phyloP scores from a whole-genome alignment of 768 basidiomycete genomes.

The Lentinula aciculospora region DNA sequence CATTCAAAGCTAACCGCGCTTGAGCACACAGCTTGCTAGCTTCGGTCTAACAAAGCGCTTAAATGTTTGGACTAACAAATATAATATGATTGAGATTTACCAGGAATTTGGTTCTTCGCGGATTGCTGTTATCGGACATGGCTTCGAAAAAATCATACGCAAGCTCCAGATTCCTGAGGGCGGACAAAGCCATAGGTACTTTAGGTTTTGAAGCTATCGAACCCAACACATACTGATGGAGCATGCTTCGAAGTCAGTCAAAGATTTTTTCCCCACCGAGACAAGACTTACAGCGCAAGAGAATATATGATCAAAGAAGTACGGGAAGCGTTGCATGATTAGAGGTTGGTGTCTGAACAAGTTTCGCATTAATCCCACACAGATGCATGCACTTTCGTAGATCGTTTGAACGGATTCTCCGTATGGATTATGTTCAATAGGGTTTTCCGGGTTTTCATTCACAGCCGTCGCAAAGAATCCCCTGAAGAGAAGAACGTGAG shows the following conservation, averaged over 20 bases:
- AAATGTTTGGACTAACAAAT: not conserved
- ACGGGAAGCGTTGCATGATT: slow-evolving; percentile 66
- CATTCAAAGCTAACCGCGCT: not conserved
- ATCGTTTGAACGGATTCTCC: slow-evolving; percentile 63
- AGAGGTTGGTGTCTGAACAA: slow-evolving; percentile 59
- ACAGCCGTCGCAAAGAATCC: slow-evolving; percentile 69
- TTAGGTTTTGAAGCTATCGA: slow-evolving; percentile 60
- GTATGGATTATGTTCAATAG: slow-evolving; percentile 61
- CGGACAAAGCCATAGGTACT: slow-evolving; percentile 62
- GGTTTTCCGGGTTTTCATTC: slow-evolving; percentile 56
- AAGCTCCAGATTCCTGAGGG: slow-evolving; percentile 57
- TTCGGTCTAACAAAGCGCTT: not conserved
- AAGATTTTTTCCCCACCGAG: not conserved
- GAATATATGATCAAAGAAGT: slow-evolving; percentile 67
- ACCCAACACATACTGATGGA: slow-evolving; percentile 56
- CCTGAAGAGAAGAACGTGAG: slow-evolving; percentile 20
- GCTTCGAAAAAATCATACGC: slow-evolving; percentile 52
- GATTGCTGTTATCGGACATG: slow-evolving; percentile 40
- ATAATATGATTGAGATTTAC: slow-evolving; percentile 27
- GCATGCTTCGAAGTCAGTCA: not conserved
- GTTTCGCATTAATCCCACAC: slow-evolving; percentile 59
- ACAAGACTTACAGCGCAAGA: slow-evolving; percentile 52
- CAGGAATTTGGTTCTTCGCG: slow-evolving; percentile 53
- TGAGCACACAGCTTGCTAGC: not conserved
- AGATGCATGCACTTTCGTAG: slow-evolving; percentile 61